Evolutionary conservation across 164 flowering plant species (phyloP).

Genomic region (Amborella trichopoda): DNA sequence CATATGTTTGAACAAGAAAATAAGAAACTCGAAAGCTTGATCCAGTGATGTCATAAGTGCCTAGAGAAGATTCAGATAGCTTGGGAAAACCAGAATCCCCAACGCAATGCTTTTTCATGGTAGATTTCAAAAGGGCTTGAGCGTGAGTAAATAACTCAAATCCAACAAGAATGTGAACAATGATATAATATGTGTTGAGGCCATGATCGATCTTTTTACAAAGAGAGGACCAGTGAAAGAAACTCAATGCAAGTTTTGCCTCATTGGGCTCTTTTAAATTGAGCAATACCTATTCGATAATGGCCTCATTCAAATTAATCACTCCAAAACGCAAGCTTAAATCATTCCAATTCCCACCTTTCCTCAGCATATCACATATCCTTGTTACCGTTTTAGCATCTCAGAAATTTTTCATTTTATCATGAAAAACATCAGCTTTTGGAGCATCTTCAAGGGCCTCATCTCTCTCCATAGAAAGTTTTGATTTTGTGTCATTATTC

Average conservation of each 20-base stretch:
- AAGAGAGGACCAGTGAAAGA: conserved; percentile 76
- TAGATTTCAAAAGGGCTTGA: conserved; percentile 43
- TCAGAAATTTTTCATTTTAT: neutral
- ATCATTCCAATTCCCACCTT: conserved; percentile 37
- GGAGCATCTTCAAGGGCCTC: too few species aligned
- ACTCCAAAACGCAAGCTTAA: conserved; percentile 19
- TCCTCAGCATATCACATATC: conserved; percentile 31
- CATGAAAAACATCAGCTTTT: too few species aligned
- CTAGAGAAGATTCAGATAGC: conserved; percentile 27
- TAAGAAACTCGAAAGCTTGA: conserved; percentile 59
- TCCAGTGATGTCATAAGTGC: conserved; percentile 20
- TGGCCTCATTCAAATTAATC: conserved; percentile 17
- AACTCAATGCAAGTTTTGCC: conserved; percentile 48
- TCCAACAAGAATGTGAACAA: conserved; percentile 44
- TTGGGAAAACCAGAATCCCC: neutral
- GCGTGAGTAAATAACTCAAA: conserved; percentile 49
- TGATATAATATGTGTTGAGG: conserved; percentile 31
- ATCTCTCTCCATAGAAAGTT: too few species aligned
- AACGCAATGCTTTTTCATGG: conserved; percentile 14
- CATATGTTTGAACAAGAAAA: conserved; percentile 53
- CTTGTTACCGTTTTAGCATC: neutral
- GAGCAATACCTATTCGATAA: conserved; percentile 34
- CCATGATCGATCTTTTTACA: conserved; percentile 26
- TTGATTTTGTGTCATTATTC: too few species aligned
- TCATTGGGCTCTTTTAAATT: conserved; percentile 46